Evolutionary conservation across 805 yeast species (phyloP), one percentile per base, ranked within the genome.

Genomic region (Candida tallmaniae): DNA sequence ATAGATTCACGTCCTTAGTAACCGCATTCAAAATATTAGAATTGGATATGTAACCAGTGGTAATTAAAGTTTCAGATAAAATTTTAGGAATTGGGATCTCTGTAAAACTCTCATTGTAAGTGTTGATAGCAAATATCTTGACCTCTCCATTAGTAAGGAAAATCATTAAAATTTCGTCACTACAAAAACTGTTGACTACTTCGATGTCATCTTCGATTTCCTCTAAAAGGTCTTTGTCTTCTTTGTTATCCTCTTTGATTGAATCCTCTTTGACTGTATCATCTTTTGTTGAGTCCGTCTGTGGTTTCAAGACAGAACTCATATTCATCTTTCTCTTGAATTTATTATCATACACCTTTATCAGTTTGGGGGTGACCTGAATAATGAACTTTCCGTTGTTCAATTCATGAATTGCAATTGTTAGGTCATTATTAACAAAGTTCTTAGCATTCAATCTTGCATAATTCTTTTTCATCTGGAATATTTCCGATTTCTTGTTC

Each of bases 141-240:
- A 81, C 78, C 46, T 81, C 86, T 67, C 90, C 90, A 48, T 78
- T 76, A 9, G 81, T 68, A 41, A 78, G 71, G 11, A 84, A 76
- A 8, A 80, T 57, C 58, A 82, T 63, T 31, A 83, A 65, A 45
- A 73, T 75, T 19, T 80, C 83, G 45, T 80, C 89, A 44, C 58
- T 64, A 15, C 81, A 67, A 4, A 73, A 71, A 28, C 84, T 81
- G 48, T 76, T 75, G 27, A 80, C 70, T 10, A 83, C 76, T 47
- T 80, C 85, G 32, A 71, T 74, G 34, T 78, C 49, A 4, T 48
- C 49, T 21, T 47, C 43, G 20, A 46, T 42, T 19, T 40, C 47
- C 11, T 11, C 27, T 34, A 70, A 70, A 51, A 6, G 26, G 14
- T 21, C 31, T 11, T 23, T 28, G 17, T 31, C 24, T 31, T 68